These are phyloP conservation scores for Fagopyrum tataricum DNA, from an alignment of 148 eudicot genomes.

Conservation along the genomic window DNA sequence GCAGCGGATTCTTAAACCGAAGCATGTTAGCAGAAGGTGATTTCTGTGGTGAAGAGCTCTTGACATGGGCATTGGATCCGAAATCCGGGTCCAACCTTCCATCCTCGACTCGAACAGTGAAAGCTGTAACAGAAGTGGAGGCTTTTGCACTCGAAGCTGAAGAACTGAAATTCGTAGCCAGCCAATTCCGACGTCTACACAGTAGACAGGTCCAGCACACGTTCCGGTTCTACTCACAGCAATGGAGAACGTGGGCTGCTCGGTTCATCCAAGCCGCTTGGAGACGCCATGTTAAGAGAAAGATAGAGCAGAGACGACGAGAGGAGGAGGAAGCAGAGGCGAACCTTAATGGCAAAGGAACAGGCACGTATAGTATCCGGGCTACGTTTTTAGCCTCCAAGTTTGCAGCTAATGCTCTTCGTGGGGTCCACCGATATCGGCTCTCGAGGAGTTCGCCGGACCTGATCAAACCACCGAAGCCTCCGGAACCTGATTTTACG, in stretches of 20 bases:
- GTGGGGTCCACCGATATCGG: constrained; percentile 73
- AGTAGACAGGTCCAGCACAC: constrained; percentile 95
- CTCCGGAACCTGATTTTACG: constrained; percentile 87
- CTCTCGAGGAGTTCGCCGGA: constrained; percentile 41
- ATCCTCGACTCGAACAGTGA: constrained; percentile 80
- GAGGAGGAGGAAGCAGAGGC: constrained; percentile 29
- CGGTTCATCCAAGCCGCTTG: constrained; percentile 90
- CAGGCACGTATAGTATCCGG: constrained; percentile 47
- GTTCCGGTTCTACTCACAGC: constrained; percentile 82
- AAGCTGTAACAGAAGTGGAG: constrained; percentile 78
- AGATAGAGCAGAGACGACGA: constrained; percentile 47
- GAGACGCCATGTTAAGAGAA: constrained; percentile 65
- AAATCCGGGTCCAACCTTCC: constrained; percentile 74
- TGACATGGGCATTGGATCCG: constrained; percentile 97
- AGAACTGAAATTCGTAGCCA: constrained; percentile 85
- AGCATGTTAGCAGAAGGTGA: constrained; percentile 78
- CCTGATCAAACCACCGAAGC: constrained; percentile 66
- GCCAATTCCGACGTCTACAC: constrained; percentile 87
- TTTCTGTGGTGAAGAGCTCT: constrained; percentile 65
- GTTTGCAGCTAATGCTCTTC: constrained; percentile 76
- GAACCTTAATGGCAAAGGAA: constrained; percentile 21
- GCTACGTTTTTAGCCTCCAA: constrained; percentile 60
- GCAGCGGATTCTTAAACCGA: constrained; percentile 86
- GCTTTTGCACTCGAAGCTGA: constrained; percentile 85
- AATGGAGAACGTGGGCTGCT: constrained; percentile 96